Evolutionary conservation across 257 asterid genomes (phyloP), one percentile per base, ranked within the genome.

Genomic region (Fraxinus americana): DNA sequence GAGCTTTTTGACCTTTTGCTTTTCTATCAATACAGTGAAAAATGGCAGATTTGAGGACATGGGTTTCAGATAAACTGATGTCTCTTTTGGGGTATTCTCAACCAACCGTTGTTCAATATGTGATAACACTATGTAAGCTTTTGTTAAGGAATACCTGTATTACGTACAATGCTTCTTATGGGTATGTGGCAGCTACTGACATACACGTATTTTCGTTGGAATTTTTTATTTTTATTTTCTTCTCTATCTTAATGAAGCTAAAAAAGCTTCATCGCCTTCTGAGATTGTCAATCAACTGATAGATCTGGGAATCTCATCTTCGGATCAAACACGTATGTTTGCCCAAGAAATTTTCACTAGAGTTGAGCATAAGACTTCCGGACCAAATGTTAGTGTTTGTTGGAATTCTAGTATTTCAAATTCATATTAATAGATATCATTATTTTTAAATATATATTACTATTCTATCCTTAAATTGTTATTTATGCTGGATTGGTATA

Each of bases 61-160:
- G 98, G 98, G 98, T 93, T 21, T 92, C 96, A 2, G 97, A 92
- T 71, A 87, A 71, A 79, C 81, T 93, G 86, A 88, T 93, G 73
- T 71, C 93, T 29, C 89, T 93, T 54, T 34, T 95, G 86, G 98
- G 98, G 13, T 95, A 85, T 78, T 93, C 99, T 0, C 90, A 91
- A 68, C 85, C 90, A 34, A 86, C 91, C 1, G 89, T 91, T 34
- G 96, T 93, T 71, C 91, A 87, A 50, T 95, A 82, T 76, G 90
- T 91, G 27, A 90, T 95, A 65, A 79, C 90, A 30, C 77, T 90
- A 36, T 82, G 90, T 90, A 88, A 77, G 92, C 82, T 81, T 69
- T 36, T 35, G 57, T 68, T 68, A 41, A 29, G 38, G 41, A 27
- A 75, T 32, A 21, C 16, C 2, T 69, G 10, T 76, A 35, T 36